Conservation (phyloP, 1,284 basidiomycete genomes). For the Macrocybe sp. region DNA sequence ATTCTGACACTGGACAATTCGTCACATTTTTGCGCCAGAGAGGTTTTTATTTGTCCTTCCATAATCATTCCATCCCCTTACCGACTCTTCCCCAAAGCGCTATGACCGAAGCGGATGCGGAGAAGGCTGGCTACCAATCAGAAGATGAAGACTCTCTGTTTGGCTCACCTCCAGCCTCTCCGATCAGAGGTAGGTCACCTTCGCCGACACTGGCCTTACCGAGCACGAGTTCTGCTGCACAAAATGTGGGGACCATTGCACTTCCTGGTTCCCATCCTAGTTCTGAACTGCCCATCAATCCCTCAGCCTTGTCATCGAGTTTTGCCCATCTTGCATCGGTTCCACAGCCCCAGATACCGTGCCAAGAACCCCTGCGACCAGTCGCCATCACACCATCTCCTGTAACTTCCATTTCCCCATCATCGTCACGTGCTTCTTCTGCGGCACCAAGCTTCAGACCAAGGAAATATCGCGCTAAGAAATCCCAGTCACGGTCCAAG, state of each 20-base stretch:
- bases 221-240: conserved; percentile 38
- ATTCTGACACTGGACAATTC: background rate
- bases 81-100: too few species aligned
- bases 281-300: conserved; percentile 77
- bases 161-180: conserved; percentile 72
- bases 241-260: conserved; percentile 95
- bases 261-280: conserved; percentile 84
- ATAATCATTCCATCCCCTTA: too few species aligned
- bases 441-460: conserved; percentile 9
- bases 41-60: too few species aligned
- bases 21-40: too few species aligned
- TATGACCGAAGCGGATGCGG: too few species aligned
- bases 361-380: conserved; percentile 7
- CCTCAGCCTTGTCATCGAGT: conserved; percentile 63
- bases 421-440: conserved; percentile 17
- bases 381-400: conserved; percentile 3
- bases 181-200: conserved; percentile 71
- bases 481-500: conserved; percentile 15
- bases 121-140: too few species aligned
- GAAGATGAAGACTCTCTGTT: conserved; percentile 67
- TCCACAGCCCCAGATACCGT: conserved; percentile 35
- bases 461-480: conserved; percentile 22
- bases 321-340: conserved; percentile 25
- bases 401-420: conserved; percentile 10
- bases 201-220: conserved; percentile 60